Percentiles rank a stretch among this genome's conserved stretches.
These are phyloP conservation scores for Penicillium silybi DNA, from an alignment of 495 filamentous ascomycete genomes.

Conservation along the genomic window DNA sequence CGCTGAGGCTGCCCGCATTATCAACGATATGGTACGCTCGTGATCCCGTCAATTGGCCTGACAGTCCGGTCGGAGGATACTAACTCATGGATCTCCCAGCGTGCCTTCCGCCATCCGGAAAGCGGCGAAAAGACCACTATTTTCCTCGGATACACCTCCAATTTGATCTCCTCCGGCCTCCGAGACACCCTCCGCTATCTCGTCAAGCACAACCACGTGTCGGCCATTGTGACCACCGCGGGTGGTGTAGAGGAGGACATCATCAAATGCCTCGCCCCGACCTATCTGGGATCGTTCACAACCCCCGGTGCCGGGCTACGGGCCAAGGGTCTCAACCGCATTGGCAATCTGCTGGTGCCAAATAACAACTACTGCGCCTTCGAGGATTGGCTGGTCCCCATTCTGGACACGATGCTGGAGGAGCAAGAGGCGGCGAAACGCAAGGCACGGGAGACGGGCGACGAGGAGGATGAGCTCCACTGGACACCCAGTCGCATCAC, in stretches of 20 bases:
- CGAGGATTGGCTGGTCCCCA: constrained; percentile 94
- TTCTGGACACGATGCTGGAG: constrained; percentile 83
- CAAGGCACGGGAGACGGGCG: constrained; percentile 40
- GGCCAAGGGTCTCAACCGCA: constrained; percentile 82
- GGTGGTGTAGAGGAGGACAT: constrained; percentile 98
- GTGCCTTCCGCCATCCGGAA: constrained; percentile 70
- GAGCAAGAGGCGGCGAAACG: constrained; percentile 77
- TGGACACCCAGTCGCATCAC: constrained; percentile 94
- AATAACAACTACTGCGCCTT: constrained; percentile 96
- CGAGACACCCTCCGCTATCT: constrained; percentile 88
- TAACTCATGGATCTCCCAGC: constrained; percentile 36
- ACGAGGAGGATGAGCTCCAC: constrained; percentile 63
- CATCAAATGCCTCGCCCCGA: constrained; percentile 93
- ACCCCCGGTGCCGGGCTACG: constrained; percentile 71
- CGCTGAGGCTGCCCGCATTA: constrained; percentile 76
- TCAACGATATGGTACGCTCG: constrained; percentile 87
- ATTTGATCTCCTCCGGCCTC: constrained; percentile 93
- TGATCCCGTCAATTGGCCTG: not conserved
- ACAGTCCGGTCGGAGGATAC: not conserved
- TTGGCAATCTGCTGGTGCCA: constrained; percentile 93
- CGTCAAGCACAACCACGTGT: constrained; percentile 86
- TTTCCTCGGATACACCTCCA: constrained; percentile 95
- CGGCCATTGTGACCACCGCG: constrained; percentile 88
- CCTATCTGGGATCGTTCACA: constrained; percentile 83
- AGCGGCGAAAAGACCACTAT: constrained; percentile 76